Evolutionary conservation across 2,329 filamentous ascomycete genomes (phyloP), one percentile per base, ranked within the genome.

Genomic region (Bipolaris oryzae): DNA sequence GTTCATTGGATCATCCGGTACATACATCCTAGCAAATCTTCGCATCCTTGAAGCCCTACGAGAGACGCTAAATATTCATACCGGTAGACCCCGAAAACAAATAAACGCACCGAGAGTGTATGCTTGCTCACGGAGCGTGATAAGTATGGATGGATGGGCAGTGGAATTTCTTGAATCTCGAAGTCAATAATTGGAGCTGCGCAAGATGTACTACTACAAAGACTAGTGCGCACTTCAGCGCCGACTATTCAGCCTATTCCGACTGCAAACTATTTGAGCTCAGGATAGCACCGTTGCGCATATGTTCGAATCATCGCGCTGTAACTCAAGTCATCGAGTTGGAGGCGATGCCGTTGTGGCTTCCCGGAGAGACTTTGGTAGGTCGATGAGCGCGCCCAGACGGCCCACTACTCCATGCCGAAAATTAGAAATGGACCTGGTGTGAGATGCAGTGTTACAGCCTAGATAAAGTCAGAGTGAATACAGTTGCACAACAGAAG

Each of bases 171-270:
- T 82, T 1, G 84, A 64, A 0, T 82, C 81, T 48, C 74, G 76
- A 10, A 78, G 76, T 58, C 81, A 81, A 55, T 84, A 81, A 7
- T 71, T 74, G 5, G 81, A 79, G 43, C n/a, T 82, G 78, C 1
- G 78, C 80, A 69, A 85, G 80, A 62, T 84, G 82, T 18, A 78
- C 78, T 47, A 84, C 75, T 41, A 79, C 71, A 50, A 84, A 82
- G 61, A 84, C 83, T 10, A 11, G 28, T 11, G 73, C 82, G 81
- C 5, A 78, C 79, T 6, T 82, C 81, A 58, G 84, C 82, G 11
- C 81, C 79, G 53, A 83, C 72, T 23, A 84, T 72, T 18, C 82
- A 77, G 46, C 81, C 82, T 82, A 84, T 84, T 0, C 73, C 81
- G 5, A 84, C 74, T n/a, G 65, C 57, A 6, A 35, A 45, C 43